A percentile compares a stretch with the other conserved stretches of the same genome.
phyloP scores from a whole-genome alignment of 305 asterid species.

The Petunia hybrid region DNA sequence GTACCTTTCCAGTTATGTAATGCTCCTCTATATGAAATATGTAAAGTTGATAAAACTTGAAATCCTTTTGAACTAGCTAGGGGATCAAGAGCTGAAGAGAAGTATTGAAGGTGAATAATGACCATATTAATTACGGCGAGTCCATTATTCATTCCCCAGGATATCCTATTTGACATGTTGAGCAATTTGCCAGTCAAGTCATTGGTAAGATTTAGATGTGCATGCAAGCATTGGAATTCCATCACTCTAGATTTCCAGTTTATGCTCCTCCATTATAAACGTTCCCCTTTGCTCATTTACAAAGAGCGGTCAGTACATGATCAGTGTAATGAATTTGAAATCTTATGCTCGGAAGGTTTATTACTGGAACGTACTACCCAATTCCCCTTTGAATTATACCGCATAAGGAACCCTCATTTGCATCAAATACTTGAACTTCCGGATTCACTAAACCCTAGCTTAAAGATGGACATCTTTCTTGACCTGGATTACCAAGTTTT shows the following conservation, averaged over 20 bases:
- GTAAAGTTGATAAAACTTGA: no score
- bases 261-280: constrained; percentile 3
- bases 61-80: no score
- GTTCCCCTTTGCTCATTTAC: neutral
- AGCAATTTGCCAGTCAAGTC: constrained; percentile 24
- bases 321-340: neutral
- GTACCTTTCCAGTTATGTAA: no score
- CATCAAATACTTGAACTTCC: constrained; percentile 23
- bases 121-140: neutral
- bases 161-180: constrained; percentile 11
- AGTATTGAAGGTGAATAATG: neutral
- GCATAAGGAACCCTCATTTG: neutral
- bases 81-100: neutral
- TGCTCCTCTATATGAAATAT: no score
- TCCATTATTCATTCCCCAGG: neutral
- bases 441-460: neutral
- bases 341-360: neutral
- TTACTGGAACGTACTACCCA: neutral
- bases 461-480: neutral
- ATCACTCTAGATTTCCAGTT: constrained; percentile 12
- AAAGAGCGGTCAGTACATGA: neutral
- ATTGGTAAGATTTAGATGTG: constrained; percentile 25
- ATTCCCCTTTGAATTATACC: neutral
- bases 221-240: neutral
- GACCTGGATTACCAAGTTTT: neutral